Conservation (phyloP, 139 green algal species). For the Chlorella sp. region DNA sequence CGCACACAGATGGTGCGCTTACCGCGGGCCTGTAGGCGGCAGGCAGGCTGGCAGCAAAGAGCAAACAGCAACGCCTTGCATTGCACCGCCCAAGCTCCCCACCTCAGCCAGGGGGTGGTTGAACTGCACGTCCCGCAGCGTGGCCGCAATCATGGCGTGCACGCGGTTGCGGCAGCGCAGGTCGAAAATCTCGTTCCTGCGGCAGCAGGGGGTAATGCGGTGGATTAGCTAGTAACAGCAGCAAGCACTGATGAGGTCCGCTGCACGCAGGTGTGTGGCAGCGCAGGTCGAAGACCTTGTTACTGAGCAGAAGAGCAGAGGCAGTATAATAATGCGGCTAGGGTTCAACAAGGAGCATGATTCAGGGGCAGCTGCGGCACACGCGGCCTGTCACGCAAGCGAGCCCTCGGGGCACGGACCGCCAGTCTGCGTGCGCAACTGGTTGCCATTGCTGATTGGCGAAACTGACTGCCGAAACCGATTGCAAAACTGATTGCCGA, state of each 20-base stretch:
- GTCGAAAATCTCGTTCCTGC: slow-evolving; percentile 1
- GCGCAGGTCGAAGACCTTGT: no score
- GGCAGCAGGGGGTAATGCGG: background rate
- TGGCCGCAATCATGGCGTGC: slow-evolving; percentile 3
- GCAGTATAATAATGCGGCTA: no score
- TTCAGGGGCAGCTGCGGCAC: no score
- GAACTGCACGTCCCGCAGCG: slow-evolving; percentile 2
- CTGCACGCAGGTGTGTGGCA: background rate
- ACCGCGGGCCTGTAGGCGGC: background rate
- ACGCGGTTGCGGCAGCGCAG: background rate
- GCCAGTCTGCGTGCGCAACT: no score
- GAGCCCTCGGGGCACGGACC: no score
- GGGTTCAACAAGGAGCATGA: no score
- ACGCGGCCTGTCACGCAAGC: no score
- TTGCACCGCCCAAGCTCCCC: background rate
- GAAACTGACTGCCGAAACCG: no score
- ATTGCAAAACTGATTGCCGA: background rate
- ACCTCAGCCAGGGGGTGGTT: slow-evolving; percentile 23
- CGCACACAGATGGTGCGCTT: background rate
- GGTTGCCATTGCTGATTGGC: no score
- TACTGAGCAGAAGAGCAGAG: no score
- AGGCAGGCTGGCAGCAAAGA: background rate
- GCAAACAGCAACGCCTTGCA: background rate
- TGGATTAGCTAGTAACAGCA: background rate
- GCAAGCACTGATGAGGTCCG: background rate